phyloP scores from a whole-genome alignment of 805 yeast genomes.

The Barnettozyma pratensis region DNA sequence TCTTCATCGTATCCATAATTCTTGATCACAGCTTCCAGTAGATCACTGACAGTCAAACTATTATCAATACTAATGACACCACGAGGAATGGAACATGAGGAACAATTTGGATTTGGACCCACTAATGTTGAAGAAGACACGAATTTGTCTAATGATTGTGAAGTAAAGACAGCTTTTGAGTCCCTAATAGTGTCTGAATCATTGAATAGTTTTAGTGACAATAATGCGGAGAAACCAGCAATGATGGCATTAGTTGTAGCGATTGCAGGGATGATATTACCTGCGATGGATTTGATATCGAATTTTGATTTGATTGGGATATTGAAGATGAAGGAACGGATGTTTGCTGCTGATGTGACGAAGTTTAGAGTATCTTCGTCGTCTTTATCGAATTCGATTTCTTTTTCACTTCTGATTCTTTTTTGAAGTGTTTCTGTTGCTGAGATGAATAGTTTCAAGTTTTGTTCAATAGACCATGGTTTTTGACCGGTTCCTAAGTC shows the following conservation, averaged over 20 bases:
- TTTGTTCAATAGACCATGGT: slow-evolving; percentile 60
- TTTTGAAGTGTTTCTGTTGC: slow-evolving; percentile 45
- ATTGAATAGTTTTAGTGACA: slow-evolving; percentile 53
- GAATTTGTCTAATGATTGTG: slow-evolving; percentile 53
- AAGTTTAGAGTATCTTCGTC: slow-evolving; percentile 88
- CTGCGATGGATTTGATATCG: slow-evolving; percentile 91
- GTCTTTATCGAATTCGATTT: slow-evolving; percentile 82
- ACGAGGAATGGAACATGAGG: slow-evolving; percentile 55
- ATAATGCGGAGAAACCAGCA: slow-evolving; percentile 80
- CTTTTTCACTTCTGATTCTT: slow-evolving; percentile 36
- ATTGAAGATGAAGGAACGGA: slow-evolving; percentile 64
- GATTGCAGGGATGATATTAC: slow-evolving; percentile 96
- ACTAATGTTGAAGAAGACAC: slow-evolving; percentile 58
- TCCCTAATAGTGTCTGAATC: slow-evolving; percentile 26
- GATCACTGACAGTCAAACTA: slow-evolving; percentile 37
- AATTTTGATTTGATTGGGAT: slow-evolving; percentile 74
- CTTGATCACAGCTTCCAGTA: slow-evolving; percentile 44
- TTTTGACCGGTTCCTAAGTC: slow-evolving; percentile 31
- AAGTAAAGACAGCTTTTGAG: slow-evolving; percentile 47
- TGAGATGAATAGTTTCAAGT: slow-evolving; percentile 50
- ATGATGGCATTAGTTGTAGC: slow-evolving; percentile 97
- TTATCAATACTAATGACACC: slow-evolving; percentile 40
- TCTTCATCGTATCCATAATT: slow-evolving; percentile 53
- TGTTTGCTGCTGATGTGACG: slow-evolving; percentile 80
- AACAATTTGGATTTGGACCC: slow-evolving; percentile 66